A percentile compares a stretch with the other conserved stretches of the same genome.
phyloP scores from a whole-genome alignment of 2,329 filamentous ascomycete species.

The Clarireedia hainanense region DNA sequence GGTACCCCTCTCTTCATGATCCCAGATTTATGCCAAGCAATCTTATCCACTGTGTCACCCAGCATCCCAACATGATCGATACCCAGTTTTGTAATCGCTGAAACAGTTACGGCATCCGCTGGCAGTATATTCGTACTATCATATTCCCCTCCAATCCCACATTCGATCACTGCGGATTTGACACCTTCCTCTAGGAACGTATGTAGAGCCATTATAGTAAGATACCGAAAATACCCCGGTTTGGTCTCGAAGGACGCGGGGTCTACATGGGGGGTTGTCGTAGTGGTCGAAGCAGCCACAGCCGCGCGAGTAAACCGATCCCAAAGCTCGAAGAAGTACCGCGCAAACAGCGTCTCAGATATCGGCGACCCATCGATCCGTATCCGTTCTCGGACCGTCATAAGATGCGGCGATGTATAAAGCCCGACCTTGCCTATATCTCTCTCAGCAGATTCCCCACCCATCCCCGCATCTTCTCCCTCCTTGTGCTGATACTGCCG shows the following conservation, averaged over 20 bases:
- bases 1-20: slow-evolving; percentile 65
- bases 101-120: slow-evolving; percentile 47
- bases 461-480: background rate
- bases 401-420: slow-evolving; percentile 62
- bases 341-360: slow-evolving; percentile 49
- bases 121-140: slow-evolving; percentile 83
- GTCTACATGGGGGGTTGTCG: slow-evolving; percentile 13
- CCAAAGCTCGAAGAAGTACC: slow-evolving; percentile 62
- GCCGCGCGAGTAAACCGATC: slow-evolving; percentile 38
- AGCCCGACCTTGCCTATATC: slow-evolving; percentile 41
- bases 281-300: slow-evolving; percentile 15
- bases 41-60: slow-evolving; percentile 69
- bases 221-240: slow-evolving; percentile 85
- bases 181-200: slow-evolving; percentile 71
- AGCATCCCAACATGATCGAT: slow-evolving; percentile 81
- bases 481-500: slow-evolving; percentile 36
- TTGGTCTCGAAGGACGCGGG: slow-evolving; percentile 37
- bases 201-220: slow-evolving; percentile 84
- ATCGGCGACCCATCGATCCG: slow-evolving; percentile 52
- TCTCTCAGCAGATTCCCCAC: slow-evolving; percentile 5
- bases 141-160: slow-evolving; percentile 88
- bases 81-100: slow-evolving; percentile 70
- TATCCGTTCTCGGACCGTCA: slow-evolving; percentile 61
- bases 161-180: slow-evolving; percentile 76
- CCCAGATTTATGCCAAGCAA: slow-evolving; percentile 88